Evolutionary conservation across 306 rosid species (phyloP).

Genomic region (Glycine tomentella): DNA sequence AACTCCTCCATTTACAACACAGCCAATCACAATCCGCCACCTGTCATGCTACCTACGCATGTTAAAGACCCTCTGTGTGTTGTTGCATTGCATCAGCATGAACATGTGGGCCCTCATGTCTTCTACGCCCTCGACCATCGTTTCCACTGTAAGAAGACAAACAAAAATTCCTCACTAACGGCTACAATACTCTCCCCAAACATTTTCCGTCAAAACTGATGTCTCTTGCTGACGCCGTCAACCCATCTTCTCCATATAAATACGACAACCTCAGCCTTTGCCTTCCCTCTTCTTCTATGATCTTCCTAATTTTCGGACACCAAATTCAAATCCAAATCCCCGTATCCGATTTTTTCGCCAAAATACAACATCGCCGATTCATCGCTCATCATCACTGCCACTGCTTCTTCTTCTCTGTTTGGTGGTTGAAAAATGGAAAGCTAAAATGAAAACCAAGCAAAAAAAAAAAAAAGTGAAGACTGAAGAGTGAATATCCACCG

Average conservation of each 20-base stretch:
- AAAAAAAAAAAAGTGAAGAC: not conserved
- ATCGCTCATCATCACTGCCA: not conserved
- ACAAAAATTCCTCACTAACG: constrained; percentile 43
- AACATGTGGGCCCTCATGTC: constrained; percentile 78
- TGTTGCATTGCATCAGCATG: constrained; percentile 47
- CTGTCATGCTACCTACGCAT: constrained; percentile 9
- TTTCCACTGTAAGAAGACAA: constrained; percentile 45
- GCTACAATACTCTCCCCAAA: not conserved
- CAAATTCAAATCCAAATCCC: constrained; percentile 20
- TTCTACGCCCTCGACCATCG: constrained; percentile 60
- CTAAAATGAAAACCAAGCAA: not conserved
- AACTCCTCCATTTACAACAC: not conserved
- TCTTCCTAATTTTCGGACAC: constrained; percentile 28
- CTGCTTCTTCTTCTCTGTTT: not conserved
- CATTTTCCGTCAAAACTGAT: constrained; percentile 58
- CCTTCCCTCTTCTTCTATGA: constrained; percentile 36
- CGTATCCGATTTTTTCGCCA: constrained; percentile 14
- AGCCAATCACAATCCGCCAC: constrained; percentile 45
- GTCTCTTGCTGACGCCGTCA: constrained; percentile 55
- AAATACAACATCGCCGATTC: not conserved
- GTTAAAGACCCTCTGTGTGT: not conserved
- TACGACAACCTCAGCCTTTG: constrained; percentile 39
- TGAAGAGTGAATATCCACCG: not conserved
- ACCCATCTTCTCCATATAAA: constrained; percentile 53
- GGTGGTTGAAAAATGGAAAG: constrained; percentile 32